phyloP scores from a whole-genome alignment of 352 stramenopile genomes.

The Pythium guiyangense region DNA sequence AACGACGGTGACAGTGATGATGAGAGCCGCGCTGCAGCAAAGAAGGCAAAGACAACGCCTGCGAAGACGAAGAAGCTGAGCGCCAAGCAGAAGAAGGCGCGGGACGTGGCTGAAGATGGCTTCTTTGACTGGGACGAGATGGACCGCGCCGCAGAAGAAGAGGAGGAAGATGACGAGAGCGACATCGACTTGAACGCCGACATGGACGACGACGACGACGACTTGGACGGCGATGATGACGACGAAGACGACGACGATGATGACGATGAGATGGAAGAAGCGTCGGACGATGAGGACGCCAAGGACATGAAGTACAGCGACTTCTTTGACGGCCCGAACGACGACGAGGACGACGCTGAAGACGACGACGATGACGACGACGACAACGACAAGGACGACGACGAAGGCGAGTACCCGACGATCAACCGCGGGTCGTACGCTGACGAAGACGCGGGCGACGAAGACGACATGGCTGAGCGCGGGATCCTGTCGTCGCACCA shows the following conservation, averaged over 20 bases:
- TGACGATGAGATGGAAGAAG: conserved; percentile 52
- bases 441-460: conserved; percentile 61
- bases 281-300: conserved; percentile 41
- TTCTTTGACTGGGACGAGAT: conserved; percentile 89
- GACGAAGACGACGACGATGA: conserved; percentile 37
- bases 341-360: conserved; percentile 35
- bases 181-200: conserved; percentile 24
- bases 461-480: conserved; percentile 69
- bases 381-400: conserved; percentile 34
- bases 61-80: conserved; percentile 15
- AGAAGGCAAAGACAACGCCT: conserved; percentile 7
- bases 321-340: conserved; percentile 50
- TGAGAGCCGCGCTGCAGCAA: conserved; percentile 24
- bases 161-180: conserved; percentile 42
- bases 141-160: conserved; percentile 77
- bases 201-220: conserved; percentile 22
- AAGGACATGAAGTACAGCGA: conserved; percentile 61
- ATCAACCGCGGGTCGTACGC: conserved; percentile 40
- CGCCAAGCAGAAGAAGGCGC: conserved; percentile 50
- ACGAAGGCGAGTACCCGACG: conserved; percentile 53
- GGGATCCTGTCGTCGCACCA: conserved; percentile 81
- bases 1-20: conserved; percentile 14
- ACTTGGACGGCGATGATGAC: conserved; percentile 22
- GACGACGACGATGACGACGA: conserved; percentile 40
- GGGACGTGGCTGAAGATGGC: conserved; percentile 68